These are phyloP conservation scores for Xylaria multiplex DNA, from an alignment of 2,329 filamentous ascomycete species.

Conservation along the genomic window DNA sequence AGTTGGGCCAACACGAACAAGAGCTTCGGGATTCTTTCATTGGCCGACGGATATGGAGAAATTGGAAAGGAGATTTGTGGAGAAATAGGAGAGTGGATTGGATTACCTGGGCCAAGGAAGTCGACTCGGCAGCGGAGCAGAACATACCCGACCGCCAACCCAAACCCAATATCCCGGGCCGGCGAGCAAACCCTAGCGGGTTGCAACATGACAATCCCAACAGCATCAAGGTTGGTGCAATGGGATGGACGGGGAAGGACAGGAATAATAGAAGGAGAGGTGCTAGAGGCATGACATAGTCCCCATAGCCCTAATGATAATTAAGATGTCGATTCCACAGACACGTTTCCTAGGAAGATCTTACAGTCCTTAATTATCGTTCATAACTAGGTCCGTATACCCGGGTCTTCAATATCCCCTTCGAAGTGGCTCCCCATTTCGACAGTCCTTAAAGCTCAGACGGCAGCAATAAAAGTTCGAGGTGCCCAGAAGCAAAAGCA, in stretches of 20 bases:
- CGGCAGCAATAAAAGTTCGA: not conserved
- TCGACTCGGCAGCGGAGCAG: constrained; percentile 48
- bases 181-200: constrained; percentile 26
- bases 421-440: not conserved
- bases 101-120: constrained; percentile 67
- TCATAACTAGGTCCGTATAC: not conserved
- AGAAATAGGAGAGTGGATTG: constrained; percentile 63
- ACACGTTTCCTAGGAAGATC: not conserved
- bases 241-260: constrained; percentile 22
- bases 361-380: not conserved
- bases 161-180: constrained; percentile 26
- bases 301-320: constrained; percentile 5
- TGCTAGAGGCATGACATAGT: constrained; percentile 14
- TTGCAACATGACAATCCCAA: constrained; percentile 31
- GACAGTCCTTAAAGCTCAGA: not conserved
- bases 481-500: not conserved
- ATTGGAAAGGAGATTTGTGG: constrained; percentile 69
- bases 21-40: constrained; percentile 63
- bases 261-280: constrained; percentile 23
- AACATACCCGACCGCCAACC: constrained; percentile 26
- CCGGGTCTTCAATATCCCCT: not conserved
- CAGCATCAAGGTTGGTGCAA: constrained; percentile 24
- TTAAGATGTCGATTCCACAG: constrained; percentile 1
- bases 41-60: constrained; percentile 66
- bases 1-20: constrained; percentile 59